phyloP scores from a whole-genome alignment of 2,329 filamentous ascomycete genomes.

The Calonectria montana region DNA sequence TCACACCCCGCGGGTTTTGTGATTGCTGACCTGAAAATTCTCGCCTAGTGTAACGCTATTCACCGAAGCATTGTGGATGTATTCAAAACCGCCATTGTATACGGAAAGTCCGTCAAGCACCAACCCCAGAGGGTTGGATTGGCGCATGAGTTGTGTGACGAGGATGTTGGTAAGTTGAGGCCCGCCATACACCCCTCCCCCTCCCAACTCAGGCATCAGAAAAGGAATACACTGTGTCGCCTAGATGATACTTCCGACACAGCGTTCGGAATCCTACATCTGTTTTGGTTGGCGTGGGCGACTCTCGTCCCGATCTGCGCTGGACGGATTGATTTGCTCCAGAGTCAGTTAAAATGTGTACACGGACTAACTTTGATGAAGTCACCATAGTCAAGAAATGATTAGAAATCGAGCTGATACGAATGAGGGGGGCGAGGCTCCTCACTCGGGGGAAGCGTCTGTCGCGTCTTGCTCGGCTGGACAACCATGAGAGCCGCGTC shows the following conservation, averaged over 20 bases:
- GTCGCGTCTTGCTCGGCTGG: constrained; percentile 29
- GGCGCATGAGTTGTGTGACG: constrained; percentile 90
- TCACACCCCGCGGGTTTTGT: constrained; percentile 22
- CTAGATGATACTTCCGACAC: constrained; percentile 35
- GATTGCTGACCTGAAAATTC: constrained; percentile 51
- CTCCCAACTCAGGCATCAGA: constrained; percentile 20
- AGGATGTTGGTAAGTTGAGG: constrained; percentile 86
- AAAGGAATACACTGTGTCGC: constrained; percentile 25
- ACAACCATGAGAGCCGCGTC: constrained; percentile 36
- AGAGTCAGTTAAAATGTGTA: constrained; percentile 26
- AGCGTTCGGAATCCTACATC: constrained; percentile 35
- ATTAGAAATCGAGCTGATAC: constrained; percentile 54
- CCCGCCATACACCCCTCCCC: constrained; percentile 18
- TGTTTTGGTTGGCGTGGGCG: constrained; percentile 25
- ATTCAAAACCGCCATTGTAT: constrained; percentile 95
- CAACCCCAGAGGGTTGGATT: constrained; percentile 96
- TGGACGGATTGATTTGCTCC: constrained; percentile 23
- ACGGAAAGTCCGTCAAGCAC: constrained; percentile 98
- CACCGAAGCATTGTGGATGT: constrained; percentile 96
- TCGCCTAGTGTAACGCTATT: constrained; percentile 87
- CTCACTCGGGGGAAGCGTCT: constrained; percentile 31
- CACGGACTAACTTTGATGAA: constrained; percentile 44
- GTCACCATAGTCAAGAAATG: constrained; percentile 76
- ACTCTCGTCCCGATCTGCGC: constrained; percentile 26
- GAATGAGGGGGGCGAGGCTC: constrained; percentile 29